These are phyloP conservation scores for Pythium scleroteichum DNA, from an alignment of 352 stramenopile genomes.

Conservation along the genomic window DNA sequence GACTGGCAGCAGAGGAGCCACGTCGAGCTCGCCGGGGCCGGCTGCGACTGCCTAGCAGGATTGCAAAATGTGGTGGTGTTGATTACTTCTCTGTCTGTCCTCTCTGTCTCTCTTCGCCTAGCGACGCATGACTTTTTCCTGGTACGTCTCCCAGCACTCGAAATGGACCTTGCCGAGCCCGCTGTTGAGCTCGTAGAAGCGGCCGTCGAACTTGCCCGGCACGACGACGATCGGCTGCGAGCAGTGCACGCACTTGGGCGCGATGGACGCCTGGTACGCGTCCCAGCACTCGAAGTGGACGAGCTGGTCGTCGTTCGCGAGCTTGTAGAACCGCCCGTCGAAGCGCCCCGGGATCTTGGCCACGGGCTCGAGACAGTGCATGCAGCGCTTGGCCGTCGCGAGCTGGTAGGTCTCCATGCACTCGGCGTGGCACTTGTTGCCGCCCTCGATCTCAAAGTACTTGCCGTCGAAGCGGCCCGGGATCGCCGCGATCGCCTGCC, in stretches of 20 bases:
- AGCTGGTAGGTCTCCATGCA: slow-evolving; percentile 82
- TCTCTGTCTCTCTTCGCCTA: background rate
- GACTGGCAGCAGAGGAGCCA: no score
- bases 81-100: no score
- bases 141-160: slow-evolving; percentile 84
- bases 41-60: no score
- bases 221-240: slow-evolving; percentile 71
- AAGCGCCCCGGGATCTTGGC: slow-evolving; percentile 71
- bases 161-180: slow-evolving; percentile 83
- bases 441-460: slow-evolving; percentile 73
- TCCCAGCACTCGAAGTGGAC: slow-evolving; percentile 90
- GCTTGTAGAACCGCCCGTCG: slow-evolving; percentile 87
- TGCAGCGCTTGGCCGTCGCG: slow-evolving; percentile 70
- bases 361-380: slow-evolving; percentile 70
- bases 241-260: slow-evolving; percentile 83
- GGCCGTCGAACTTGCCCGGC: slow-evolving; percentile 69
- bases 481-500: slow-evolving; percentile 75
- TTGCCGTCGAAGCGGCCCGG: slow-evolving; percentile 75
- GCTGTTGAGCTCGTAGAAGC: slow-evolving; percentile 82
- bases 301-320: slow-evolving; percentile 42
- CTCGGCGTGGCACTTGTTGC: slow-evolving; percentile 74
- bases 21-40: no score
- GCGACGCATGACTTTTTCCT: slow-evolving; percentile 20
- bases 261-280: slow-evolving; percentile 65
- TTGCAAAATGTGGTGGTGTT: no score